phyloP scores from a whole-genome alignment of 306 rosid species.

The Fragaria ananassa region DNA sequence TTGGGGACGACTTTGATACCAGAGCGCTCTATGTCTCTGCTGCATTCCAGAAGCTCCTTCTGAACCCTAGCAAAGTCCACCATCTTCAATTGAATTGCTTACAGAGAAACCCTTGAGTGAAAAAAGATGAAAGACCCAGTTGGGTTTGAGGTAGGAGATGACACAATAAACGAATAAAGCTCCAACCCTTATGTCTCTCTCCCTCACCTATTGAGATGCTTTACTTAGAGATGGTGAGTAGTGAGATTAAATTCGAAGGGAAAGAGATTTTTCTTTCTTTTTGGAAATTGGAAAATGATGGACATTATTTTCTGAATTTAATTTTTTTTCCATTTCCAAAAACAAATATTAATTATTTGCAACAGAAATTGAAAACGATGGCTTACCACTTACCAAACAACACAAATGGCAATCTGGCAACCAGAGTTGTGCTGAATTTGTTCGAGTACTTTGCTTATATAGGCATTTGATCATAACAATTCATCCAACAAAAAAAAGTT shows the following conservation, averaged over 20 bases:
- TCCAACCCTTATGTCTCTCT: not conserved
- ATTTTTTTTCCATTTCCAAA: not conserved
- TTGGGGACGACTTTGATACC: conserved; percentile 78
- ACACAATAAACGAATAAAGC: not conserved
- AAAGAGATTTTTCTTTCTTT: not conserved
- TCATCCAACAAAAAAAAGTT: not conserved
- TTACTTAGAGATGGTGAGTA: not conserved
- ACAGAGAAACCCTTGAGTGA: not conserved
- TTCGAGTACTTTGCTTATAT: not conserved
- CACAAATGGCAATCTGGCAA: not conserved
- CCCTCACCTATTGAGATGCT: not conserved
- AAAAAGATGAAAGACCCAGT: not conserved
- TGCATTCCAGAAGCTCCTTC: conserved; percentile 94
- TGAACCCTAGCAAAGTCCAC: conserved; percentile 90
- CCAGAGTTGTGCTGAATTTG: not conserved
- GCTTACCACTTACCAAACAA: not conserved
- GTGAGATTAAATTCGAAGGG: not conserved
- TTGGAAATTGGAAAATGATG: not conserved
- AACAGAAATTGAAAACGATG: not conserved
- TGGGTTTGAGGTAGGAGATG: conserved; percentile 8
- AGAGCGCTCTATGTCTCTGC: conserved; percentile 69
- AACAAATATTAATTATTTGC: not conserved
- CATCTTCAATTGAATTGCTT: conserved; percentile 46
- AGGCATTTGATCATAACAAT: not conserved
- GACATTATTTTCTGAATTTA: not conserved